Base-by-base conservation (phyloP, 805 yeast species). In the Candida taoyuanica region DNA sequence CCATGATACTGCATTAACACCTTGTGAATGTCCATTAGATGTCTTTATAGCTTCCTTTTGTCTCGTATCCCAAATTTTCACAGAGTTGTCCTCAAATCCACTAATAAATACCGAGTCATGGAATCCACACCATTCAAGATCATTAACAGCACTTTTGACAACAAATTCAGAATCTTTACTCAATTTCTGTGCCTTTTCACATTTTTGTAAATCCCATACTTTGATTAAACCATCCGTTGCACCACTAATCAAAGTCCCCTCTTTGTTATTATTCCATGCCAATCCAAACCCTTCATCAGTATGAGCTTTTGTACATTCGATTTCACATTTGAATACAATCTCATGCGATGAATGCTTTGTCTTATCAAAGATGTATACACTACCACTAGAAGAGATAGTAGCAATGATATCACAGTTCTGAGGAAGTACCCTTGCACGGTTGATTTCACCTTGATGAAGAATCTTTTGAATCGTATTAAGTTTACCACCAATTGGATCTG, bases 381-480 rank as follows among this genome's bases (percentile, higher is more conserved):
- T 65, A 1, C 96, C 96, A 23, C 63, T 57, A 29, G 81, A 76
- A 30, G 84, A 76, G 8, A 79, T 75, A 15, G 87, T 73, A 2
- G 89, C 86, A 5, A 89, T 68, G 5, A 89, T 53, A 52, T 88
- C 93, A 2, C 93, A 93, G 52, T 89, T 89, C 48, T 83, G 91
- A 0, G 96, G 95, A 78, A 85, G 75, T 51, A 74, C 76, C 26
- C 81, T 68, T 0, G 84, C 79, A 44, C 75, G 73, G 55, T 86
- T 85, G 39, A 88, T 80, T 46, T 82, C 93, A 2, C 85, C 88
- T 1, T 64, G 58, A 48, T 79, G 87, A 24, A 73, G 68, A n/a
- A 85, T 78, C 31, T 72, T 70, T 59, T 85, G 94, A 5, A 68
- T 44, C 23, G 70, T 56, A 29, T 58, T 57, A 15, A 73, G 56